Evolutionary conservation across 345 rosid species (phyloP).

Genomic region (Acer campestre): DNA sequence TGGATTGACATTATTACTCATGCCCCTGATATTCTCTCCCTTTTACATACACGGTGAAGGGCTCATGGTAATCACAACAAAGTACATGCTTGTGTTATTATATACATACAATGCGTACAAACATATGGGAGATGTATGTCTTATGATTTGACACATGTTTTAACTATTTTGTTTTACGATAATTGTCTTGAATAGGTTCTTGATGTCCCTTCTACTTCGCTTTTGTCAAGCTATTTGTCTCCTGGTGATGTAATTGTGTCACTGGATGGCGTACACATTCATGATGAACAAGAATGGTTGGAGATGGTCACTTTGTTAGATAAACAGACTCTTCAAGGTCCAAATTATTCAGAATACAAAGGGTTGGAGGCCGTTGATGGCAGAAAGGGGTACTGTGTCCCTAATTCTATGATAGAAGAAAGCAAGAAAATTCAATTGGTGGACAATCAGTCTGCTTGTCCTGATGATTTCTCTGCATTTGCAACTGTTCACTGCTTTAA

Average conservation of each 20-base stretch:
- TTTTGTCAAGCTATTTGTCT: constrained; percentile 74
- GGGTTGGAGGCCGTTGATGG: constrained; percentile 30
- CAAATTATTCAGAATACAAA: constrained; percentile 38
- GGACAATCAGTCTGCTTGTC: constrained; percentile 51
- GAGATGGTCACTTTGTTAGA: constrained; percentile 46
- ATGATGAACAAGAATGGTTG: constrained; percentile 65
- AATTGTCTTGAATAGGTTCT: constrained; percentile 51
- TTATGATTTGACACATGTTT: neutral
- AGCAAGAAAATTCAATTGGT: constrained; percentile 36
- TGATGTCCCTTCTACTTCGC: constrained; percentile 62
- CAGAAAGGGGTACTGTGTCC: constrained; percentile 80
- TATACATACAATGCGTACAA: no score
- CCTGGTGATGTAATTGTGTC: constrained; percentile 73
- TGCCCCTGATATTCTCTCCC: constrained; percentile 65
- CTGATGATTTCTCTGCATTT: constrained; percentile 56
- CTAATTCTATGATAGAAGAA: constrained; percentile 50
- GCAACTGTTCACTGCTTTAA: constrained; percentile 42
- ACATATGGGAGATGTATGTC: neutral
- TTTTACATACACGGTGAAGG: constrained; percentile 61
- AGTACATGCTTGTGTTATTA: neutral
- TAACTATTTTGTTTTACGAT: neutral
- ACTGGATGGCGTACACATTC: constrained; percentile 63
- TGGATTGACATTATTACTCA: constrained; percentile 49
- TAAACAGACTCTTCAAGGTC: constrained; percentile 35
- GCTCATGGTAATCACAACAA: constrained; percentile 45